phyloP scores from a whole-genome alignment of 768 basidiomycete species.

The Trametes villosa region DNA sequence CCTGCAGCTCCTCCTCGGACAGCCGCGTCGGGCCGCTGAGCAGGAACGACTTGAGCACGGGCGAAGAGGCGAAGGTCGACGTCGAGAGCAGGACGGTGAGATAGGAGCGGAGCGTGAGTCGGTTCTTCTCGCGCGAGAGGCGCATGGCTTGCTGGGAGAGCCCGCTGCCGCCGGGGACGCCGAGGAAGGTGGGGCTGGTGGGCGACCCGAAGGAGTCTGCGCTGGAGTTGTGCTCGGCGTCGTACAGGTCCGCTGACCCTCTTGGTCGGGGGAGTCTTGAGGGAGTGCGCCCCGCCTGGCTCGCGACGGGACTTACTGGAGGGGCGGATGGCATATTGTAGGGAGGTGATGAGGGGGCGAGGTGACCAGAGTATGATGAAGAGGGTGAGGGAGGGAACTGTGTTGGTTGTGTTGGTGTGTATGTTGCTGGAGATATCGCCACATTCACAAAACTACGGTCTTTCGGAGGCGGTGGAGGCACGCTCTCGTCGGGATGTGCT shows the following conservation, averaged over 20 bases:
- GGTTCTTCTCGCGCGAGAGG: conserved; percentile 90
- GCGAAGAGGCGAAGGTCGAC: conserved; percentile 77
- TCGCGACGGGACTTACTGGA: conserved; percentile 8
- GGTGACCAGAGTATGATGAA: conserved; percentile 10
- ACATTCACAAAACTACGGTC: conserved; percentile 74
- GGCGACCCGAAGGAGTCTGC: conserved; percentile 30
- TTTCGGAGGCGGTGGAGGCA: conserved; percentile 85
- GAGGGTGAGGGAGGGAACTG: conserved; percentile 10
- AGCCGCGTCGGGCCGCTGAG: conserved; percentile 74
- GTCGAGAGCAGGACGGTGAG: conserved; percentile 79
- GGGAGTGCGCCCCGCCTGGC: conserved; percentile 9
- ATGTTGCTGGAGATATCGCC: conserved; percentile 36
- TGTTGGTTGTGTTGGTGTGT: conserved; percentile 8
- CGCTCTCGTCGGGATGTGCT: conserved; percentile 80
- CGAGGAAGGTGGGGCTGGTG: conserved; percentile 22
- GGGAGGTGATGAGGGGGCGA: conserved; percentile 5
- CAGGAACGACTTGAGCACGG: conserved; percentile 86
- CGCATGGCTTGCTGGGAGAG: conserved; percentile 38
- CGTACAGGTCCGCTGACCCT: conserved; percentile 14
- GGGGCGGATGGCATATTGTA: conserved; percentile 2
- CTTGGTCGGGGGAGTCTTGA: not conserved
- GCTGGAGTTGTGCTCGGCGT: conserved; percentile 23
- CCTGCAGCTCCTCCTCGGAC: conserved; percentile 73
- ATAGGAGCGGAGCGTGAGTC: conserved; percentile 91
- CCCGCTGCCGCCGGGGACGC: conserved; percentile 15